Conservation (phyloP, 2,329 filamentous ascomycete genomes). For the Karstenula rhodostoma region DNA sequence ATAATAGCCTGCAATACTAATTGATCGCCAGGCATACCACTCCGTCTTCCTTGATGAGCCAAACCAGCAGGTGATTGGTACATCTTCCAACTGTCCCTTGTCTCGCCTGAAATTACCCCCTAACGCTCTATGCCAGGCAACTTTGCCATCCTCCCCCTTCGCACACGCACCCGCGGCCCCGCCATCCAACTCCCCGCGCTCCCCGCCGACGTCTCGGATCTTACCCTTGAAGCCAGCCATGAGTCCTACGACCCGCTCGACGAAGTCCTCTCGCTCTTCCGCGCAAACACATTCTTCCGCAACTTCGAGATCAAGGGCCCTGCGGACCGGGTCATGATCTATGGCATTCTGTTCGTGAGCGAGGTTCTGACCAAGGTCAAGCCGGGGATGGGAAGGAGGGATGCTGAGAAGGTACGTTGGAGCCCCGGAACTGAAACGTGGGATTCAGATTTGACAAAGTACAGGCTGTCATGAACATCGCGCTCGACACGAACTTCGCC, state of each 20-base stretch:
- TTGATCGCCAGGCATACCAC: conserved; percentile 82
- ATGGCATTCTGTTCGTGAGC: conserved; percentile 93
- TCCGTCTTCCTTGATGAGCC: conserved; percentile 91
- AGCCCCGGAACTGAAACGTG: background rate
- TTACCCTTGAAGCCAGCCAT: conserved; percentile 76
- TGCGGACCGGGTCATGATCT: conserved; percentile 92
- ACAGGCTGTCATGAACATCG: conserved; percentile 84
- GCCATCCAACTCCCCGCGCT: conserved; percentile 80
- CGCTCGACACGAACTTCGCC: conserved; percentile 92
- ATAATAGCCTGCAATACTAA: conserved; percentile 20
- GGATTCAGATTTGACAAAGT: background rate
- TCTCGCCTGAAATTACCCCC: conserved; percentile 3
- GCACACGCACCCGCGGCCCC: conserved; percentile 94
- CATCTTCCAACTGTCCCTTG: background rate
- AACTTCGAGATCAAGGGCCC: conserved; percentile 99
- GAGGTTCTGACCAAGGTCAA: conserved; percentile 90
- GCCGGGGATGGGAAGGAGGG: conserved; percentile 71
- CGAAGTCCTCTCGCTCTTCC: conserved; percentile 90
- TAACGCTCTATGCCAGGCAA: conserved; percentile 66
- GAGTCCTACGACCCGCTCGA: conserved; percentile 97
- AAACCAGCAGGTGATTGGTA: conserved; percentile 71
- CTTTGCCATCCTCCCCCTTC: conserved; percentile 92
- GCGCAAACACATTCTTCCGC: conserved; percentile 98
- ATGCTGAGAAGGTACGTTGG: conserved; percentile 67
- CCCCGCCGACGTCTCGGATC: conserved; percentile 62